phyloP scores from a whole-genome alignment of 768 basidiomycete genomes.

The Daedaleopsis nitida region DNA sequence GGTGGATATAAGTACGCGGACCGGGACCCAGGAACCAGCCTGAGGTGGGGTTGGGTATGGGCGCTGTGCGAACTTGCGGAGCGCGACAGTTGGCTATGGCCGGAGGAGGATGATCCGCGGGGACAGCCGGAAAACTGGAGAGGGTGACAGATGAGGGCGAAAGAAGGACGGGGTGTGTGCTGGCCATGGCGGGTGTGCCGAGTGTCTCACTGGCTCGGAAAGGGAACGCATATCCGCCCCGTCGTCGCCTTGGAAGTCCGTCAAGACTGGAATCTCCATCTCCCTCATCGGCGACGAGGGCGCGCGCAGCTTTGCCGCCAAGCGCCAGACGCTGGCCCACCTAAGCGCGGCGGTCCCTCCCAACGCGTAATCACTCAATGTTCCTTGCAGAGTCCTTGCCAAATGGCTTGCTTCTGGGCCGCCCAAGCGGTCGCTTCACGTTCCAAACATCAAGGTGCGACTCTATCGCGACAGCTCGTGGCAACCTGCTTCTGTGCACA shows the following conservation, averaged over 20 bases:
- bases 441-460: neutral
- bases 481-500: too few relatives aligned
- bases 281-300: neutral
- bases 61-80: neutral
- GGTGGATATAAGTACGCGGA: neutral
- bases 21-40: conserved; percentile 11
- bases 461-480: too few relatives aligned
- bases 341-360: too few relatives aligned
- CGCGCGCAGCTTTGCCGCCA: neutral
- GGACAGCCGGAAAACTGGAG: neutral
- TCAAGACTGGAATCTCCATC: neutral
- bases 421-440: neutral
- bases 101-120: neutral
- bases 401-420: too few relatives aligned
- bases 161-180: neutral
- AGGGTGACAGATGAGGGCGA: neutral
- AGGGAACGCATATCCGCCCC: neutral
- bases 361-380: too few relatives aligned
- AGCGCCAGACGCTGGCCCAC: too few relatives aligned
- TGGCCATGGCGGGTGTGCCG: neutral
- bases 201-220: neutral
- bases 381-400: too few relatives aligned
- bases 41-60: neutral
- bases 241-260: neutral
- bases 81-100: neutral